Percentiles rank a stretch among this genome's conserved stretches.
Evolutionary conservation across 768 basidiomycete species (phyloP).

Genomic region (Mrakia hoshinonis): DNA sequence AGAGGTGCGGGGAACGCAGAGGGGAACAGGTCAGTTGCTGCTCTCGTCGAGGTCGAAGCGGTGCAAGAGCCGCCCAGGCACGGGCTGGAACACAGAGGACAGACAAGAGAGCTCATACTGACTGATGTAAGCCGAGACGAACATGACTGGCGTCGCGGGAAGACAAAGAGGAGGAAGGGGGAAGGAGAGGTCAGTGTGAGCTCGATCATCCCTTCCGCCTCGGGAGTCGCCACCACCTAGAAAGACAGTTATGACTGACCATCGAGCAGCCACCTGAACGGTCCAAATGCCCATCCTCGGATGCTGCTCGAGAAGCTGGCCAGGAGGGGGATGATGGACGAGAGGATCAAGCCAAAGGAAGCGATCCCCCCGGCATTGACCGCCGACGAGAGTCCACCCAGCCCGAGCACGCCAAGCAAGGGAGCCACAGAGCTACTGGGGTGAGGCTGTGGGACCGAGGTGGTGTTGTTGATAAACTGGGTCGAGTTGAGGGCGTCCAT

Average conservation of each 20-base stretch:
- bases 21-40: no score
- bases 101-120: no score
- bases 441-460: neutral
- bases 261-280: constrained; percentile 5
- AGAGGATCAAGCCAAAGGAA: neutral
- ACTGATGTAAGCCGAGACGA: neutral
- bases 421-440: neutral
- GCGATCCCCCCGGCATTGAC: neutral
- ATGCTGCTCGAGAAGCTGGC: neutral
- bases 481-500: neutral
- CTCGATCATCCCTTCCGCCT: neutral
- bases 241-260: neutral
- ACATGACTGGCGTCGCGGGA: constrained; percentile 1
- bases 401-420: neutral
- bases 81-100: no score
- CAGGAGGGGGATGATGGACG: constrained; percentile 3
- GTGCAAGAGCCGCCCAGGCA: no score
- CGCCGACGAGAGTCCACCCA: neutral
- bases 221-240: neutral
- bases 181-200: neutral
- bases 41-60: no score
- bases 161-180: neutral
- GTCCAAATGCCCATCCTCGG: constrained; percentile 5
- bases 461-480: neutral
- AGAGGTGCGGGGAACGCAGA: no score